phyloP scores from a whole-genome alignment of 371 early-diverging fungal species.

The Apophysomyces trapeziformis region DNA sequence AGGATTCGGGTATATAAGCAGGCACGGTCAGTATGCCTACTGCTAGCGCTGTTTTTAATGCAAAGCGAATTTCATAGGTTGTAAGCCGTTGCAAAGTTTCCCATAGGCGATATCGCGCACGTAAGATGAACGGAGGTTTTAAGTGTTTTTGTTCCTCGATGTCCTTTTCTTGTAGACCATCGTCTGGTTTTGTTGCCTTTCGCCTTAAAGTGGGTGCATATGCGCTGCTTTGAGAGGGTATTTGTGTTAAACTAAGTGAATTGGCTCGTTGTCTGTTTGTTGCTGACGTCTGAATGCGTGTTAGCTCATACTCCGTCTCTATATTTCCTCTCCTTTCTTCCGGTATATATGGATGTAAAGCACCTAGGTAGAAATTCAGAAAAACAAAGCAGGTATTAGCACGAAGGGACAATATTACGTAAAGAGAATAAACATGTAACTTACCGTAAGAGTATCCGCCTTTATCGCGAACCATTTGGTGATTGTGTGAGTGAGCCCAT shows the following conservation, averaged over 20 bases:
- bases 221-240: neutral
- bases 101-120: constrained; percentile 57
- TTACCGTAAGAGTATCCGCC: constrained; percentile 47
- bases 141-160: constrained; percentile 7
- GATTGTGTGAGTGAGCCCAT: constrained; percentile 51
- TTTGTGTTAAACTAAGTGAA: neutral
- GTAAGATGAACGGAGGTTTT: constrained; percentile 30
- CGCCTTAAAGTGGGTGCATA: neutral
- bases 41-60: constrained; percentile 61
- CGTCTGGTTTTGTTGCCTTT: neutral
- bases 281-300: constrained; percentile 29
- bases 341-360: constrained; percentile 28
- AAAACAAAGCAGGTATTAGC: neutral
- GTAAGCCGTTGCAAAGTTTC: constrained; percentile 40
- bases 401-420: neutral
- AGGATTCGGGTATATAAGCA: constrained; percentile 52
- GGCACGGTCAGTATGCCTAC: constrained; percentile 50
- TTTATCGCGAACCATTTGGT: constrained; percentile 47
- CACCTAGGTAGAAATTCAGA: constrained; percentile 14
- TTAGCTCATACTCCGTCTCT: constrained; percentile 40
- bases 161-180: neutral
- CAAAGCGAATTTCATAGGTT: constrained; percentile 59
- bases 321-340: constrained; percentile 27
- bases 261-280: constrained; percentile 4
- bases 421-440: neutral